Conservation (phyloP, 2,329 filamentous ascomycete species). For the Diaporthe nobilis region DNA sequence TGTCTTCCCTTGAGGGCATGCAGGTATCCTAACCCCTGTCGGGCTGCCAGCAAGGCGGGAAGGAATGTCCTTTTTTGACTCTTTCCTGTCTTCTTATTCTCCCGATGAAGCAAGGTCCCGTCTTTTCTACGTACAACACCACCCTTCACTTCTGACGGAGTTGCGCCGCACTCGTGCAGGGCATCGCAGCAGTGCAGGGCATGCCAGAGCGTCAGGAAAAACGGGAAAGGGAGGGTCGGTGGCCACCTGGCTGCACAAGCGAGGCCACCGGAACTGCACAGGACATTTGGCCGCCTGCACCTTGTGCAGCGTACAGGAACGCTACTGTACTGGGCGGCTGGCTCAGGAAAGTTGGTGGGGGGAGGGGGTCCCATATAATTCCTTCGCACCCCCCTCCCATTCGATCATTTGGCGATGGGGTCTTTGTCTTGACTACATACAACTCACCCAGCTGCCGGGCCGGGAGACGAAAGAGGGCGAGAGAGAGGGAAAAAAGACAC, state of each 20-base stretch:
- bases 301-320: conserved; percentile 40
- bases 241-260: conserved; percentile 40
- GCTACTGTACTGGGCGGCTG: conserved; percentile 40
- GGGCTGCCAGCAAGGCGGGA: conserved; percentile 18
- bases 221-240: conserved; percentile 31
- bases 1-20: conserved; percentile 28
- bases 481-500: conserved; percentile 2
- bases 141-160: conserved; percentile 7
- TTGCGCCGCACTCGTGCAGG: conserved; percentile 33
- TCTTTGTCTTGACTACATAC: conserved; percentile 30
- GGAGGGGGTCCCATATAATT: conserved; percentile 32
- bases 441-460: conserved; percentile 34
- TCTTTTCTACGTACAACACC: conserved; percentile 12
- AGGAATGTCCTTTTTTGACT: conserved; percentile 8
- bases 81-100: conserved; percentile 7
- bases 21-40: conserved; percentile 16
- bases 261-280: conserved; percentile 41
- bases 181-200: neutral
- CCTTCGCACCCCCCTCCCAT: conserved; percentile 38
- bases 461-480: conserved; percentile 14
- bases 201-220: neutral
- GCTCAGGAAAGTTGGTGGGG: conserved; percentile 19
- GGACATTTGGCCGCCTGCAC: conserved; percentile 42
- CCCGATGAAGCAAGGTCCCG: conserved; percentile 30
- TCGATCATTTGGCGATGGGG: conserved; percentile 16